Percentiles rank a stretch among this genome's conserved stretches.
Evolutionary conservation across 306 rosid genomes (phyloP).

Genomic region (Senna siamea): DNA sequence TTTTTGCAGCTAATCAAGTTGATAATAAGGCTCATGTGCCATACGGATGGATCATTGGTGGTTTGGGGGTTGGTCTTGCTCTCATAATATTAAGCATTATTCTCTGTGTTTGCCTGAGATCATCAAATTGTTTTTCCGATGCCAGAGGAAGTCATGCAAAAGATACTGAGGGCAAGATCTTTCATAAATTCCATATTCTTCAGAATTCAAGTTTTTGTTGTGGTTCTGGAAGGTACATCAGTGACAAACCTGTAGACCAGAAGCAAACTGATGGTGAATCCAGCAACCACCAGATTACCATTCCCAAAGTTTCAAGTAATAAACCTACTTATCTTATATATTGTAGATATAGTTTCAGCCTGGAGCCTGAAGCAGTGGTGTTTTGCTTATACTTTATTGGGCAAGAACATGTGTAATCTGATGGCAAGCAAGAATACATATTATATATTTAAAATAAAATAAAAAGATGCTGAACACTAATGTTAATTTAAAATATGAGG

Average conservation of each 20-base stretch:
- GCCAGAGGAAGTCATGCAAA: conserved; percentile 51
- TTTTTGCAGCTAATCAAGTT: conserved; percentile 56
- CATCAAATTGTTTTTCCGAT: conserved; percentile 61
- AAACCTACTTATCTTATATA: conserved; percentile 29
- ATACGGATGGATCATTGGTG: conserved; percentile 84
- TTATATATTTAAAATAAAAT: neutral
- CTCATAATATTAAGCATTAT: conserved; percentile 61
- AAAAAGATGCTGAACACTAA: neutral
- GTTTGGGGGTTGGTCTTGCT: conserved; percentile 73
- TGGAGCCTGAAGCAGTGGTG: no score
- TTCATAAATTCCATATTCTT: conserved; percentile 87
- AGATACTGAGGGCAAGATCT: conserved; percentile 63
- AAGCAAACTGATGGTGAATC: conserved; percentile 79
- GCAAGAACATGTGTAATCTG: conserved; percentile 2
- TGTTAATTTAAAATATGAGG: neutral
- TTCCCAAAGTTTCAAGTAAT: conserved; percentile 74
- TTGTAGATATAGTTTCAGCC: no score
- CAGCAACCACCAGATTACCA: conserved; percentile 53
- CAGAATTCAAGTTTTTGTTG: conserved; percentile 87
- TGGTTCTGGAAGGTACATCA: conserved; percentile 80
- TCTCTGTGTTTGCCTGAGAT: conserved; percentile 62
- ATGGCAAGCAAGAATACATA: neutral
- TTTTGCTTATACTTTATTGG: no score
- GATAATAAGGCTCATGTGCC: conserved; percentile 71
- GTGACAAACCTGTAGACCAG: conserved; percentile 69